Percentiles rank a stretch among this genome's conserved stretches.
These are phyloP conservation scores for Ophiostoma angusticollis DNA, from an alignment of 2,329 filamentous ascomycete genomes.

Conservation along the genomic window DNA sequence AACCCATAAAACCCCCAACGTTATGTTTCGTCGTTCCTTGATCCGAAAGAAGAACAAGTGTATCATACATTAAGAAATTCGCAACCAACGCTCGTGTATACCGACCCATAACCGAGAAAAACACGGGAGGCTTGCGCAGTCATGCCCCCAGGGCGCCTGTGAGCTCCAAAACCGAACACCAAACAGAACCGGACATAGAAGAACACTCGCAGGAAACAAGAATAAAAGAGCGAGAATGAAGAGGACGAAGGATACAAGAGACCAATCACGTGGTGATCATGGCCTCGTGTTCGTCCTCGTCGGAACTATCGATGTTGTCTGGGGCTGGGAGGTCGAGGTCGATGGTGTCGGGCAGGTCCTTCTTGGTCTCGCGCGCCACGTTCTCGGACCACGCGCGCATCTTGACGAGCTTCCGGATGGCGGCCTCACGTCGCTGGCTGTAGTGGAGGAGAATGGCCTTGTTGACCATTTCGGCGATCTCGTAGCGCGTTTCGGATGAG, in stretches of 20 bases:
- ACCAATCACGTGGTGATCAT: slow-evolving; percentile 37
- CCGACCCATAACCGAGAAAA: too few relatives aligned
- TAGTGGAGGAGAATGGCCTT: slow-evolving; percentile 69
- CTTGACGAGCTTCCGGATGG: slow-evolving; percentile 68
- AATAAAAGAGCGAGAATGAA: too few relatives aligned
- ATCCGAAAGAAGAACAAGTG: too few relatives aligned
- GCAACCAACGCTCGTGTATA: too few relatives aligned
- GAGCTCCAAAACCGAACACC: too few relatives aligned
- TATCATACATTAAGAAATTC: too few relatives aligned
- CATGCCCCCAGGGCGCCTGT: too few relatives aligned
- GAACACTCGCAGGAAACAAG: too few relatives aligned
- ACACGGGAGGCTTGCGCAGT: too few relatives aligned
- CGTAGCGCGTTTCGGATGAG: slow-evolving; percentile 63
- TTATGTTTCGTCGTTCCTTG: too few relatives aligned
- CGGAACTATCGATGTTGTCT: slow-evolving; percentile 19
- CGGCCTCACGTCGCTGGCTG: slow-evolving; percentile 61
- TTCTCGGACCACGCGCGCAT: slow-evolving; percentile 77
- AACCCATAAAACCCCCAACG: too few relatives aligned
- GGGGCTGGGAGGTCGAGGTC: slow-evolving; percentile 28
- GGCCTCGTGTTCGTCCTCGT: slow-evolving; percentile 33
- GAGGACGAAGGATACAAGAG: not conserved
- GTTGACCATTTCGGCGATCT: slow-evolving; percentile 82
- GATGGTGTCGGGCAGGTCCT: slow-evolving; percentile 27
- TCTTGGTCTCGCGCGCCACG: slow-evolving; percentile 34
- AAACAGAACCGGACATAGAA: too few relatives aligned